A percentile compares a stretch with the other conserved stretches of the same genome.
Conservation (phyloP, 495 filamentous ascomycete species). For the Penicillium paxilli region DNA sequence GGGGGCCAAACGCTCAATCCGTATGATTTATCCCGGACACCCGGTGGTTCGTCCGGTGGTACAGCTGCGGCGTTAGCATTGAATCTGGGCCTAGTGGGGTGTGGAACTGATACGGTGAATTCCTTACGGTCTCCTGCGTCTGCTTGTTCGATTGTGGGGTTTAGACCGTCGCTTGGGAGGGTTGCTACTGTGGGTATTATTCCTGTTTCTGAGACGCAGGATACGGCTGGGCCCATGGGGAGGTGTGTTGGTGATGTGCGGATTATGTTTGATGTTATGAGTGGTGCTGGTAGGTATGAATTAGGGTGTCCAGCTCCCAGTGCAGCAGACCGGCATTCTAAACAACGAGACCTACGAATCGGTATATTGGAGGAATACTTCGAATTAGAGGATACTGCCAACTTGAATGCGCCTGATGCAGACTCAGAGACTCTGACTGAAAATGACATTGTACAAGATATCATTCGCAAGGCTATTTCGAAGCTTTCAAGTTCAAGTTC, state of each 20-base stretch:
- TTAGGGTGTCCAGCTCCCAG: too few relatives aligned
- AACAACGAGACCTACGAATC: constrained; percentile 22
- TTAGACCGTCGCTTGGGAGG: constrained; percentile 58
- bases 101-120: constrained; percentile 66
- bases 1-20: constrained; percentile 65
- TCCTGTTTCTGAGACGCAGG: constrained; percentile 62
- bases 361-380: constrained; percentile 45
- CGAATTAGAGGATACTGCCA: constrained; percentile 36
- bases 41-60: constrained; percentile 65
- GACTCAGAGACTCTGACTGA: too few relatives aligned
- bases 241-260: constrained; percentile 54
- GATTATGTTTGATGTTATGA: constrained; percentile 57
- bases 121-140: constrained; percentile 61
- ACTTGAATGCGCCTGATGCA: too few relatives aligned
- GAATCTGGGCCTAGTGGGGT: constrained; percentile 55
- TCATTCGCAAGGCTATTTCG: constrained; percentile 38
- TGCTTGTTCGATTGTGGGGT: constrained; percentile 61
- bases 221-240: constrained; percentile 60
- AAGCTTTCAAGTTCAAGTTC: constrained; percentile 15
- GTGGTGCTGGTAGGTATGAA: constrained; percentile 16
- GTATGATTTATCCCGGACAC: constrained; percentile 60
- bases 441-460: constrained; percentile 51
- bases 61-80: constrained; percentile 61
- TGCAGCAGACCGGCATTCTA: too few relatives aligned
- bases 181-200: constrained; percentile 55